Conservation (phyloP, 83 land plant genomes). For the Isoetes engelmannii region DNA sequence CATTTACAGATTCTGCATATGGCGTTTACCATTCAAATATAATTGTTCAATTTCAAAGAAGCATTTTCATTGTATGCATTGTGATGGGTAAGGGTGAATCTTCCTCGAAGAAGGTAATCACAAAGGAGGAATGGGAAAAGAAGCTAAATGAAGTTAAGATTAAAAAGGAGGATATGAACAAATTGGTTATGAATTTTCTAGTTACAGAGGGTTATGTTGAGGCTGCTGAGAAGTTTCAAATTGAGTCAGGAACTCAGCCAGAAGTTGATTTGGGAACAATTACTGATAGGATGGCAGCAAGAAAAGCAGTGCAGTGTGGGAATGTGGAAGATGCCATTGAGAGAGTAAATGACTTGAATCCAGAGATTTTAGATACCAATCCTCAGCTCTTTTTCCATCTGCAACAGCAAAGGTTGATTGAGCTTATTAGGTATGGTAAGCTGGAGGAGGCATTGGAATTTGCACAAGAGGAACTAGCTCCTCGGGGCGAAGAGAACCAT, state of each 20-base stretch:
- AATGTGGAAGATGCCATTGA: constrained; percentile 96
- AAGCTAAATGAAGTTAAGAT: constrained; percentile 78
- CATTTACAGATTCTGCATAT: not conserved
- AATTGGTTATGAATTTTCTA: constrained; percentile 88
- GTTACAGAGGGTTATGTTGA: constrained; percentile 98
- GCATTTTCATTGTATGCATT: not conserved
- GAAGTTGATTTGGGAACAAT: constrained; percentile 93
- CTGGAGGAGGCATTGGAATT: constrained; percentile 90
- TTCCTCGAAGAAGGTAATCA: constrained; percentile 76
- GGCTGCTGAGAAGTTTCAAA: constrained; percentile 88
- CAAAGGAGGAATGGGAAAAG: constrained; percentile 92
- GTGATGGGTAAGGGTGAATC: constrained; percentile 32
- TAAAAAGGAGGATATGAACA: constrained; percentile 91
- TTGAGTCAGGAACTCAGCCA: constrained; percentile 93
- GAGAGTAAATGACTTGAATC: constrained; percentile 94
- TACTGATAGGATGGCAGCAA: constrained; percentile 88
- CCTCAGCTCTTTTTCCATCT: constrained; percentile 96
- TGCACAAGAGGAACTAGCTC: constrained; percentile 98
- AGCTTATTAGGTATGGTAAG: constrained; percentile 77
- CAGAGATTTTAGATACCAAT: constrained; percentile 97
- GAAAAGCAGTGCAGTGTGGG: constrained; percentile 88
- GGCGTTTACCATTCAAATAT: constrained; percentile 5
- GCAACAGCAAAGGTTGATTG: constrained; percentile 91
- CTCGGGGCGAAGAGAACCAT: constrained; percentile 97
- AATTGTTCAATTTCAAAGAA: constrained; percentile 12